Percentiles rank a stretch among this genome's conserved stretches.
phyloP scores from a whole-genome alignment of 108 stramenopile species.

The Cyclotella choctawhatcheeana region DNA sequence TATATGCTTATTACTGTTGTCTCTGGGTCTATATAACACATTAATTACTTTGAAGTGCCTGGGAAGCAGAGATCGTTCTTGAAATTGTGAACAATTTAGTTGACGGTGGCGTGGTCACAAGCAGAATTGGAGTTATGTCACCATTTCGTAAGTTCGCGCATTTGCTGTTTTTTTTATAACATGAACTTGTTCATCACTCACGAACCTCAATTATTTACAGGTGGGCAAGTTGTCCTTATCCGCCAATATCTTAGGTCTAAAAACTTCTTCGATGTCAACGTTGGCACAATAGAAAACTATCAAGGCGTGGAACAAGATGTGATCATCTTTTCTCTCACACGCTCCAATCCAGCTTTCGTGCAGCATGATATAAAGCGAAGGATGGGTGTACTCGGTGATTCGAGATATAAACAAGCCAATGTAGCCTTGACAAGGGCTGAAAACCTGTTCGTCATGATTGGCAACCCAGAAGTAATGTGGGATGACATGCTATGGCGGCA shows the following conservation, averaged over 20 bases:
- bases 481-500: constrained; percentile 63
- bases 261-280: constrained; percentile 58
- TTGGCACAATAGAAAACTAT: constrained; percentile 78
- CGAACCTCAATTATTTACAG: background rate
- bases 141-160: constrained; percentile 58
- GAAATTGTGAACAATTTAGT: constrained; percentile 54
- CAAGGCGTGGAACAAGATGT: constrained; percentile 79
- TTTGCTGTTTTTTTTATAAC: background rate
- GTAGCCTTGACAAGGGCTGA: constrained; percentile 78
- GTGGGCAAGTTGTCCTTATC: constrained; percentile 69
- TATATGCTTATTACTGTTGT: background rate
- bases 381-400: constrained; percentile 67
- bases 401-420: constrained; percentile 64
- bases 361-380: constrained; percentile 51
- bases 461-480: constrained; percentile 68
- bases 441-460: constrained; percentile 69
- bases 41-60: background rate
- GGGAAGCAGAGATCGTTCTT: constrained; percentile 55
- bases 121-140: constrained; percentile 71
- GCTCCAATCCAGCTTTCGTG: constrained; percentile 59
- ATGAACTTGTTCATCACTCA: too few species aligned
- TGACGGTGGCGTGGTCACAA: constrained; percentile 39
- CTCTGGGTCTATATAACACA: background rate
- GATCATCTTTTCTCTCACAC: constrained; percentile 69
- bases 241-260: constrained; percentile 54